Percentiles rank a stretch among this genome's conserved stretches.
Conservation (phyloP, 495 filamentous ascomycete genomes). For the Xylaria sp. region DNA sequence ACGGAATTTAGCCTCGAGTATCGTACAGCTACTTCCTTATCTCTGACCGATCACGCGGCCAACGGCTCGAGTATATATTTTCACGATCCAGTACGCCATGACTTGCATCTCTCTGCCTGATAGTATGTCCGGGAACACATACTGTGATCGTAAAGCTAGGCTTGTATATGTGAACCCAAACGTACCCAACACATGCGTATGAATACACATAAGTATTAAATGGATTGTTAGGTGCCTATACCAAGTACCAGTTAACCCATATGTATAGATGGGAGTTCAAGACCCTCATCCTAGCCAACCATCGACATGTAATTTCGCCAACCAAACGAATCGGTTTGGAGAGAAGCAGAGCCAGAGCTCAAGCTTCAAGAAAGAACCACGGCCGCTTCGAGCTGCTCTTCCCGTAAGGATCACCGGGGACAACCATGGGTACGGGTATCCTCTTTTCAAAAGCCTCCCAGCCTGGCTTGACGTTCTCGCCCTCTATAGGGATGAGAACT, state of each 20-base stretch:
- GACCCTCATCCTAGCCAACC: background rate
- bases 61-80: background rate
- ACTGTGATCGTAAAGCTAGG: too few relatives aligned
- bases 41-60: background rate
- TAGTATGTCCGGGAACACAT: too few relatives aligned
- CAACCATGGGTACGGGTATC: constrained; percentile 74
- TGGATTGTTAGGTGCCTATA: too few relatives aligned
- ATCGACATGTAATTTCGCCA: background rate
- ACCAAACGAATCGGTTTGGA: background rate
- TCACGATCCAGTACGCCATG: background rate
- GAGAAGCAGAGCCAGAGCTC: background rate
- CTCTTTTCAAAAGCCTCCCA: constrained; percentile 62
- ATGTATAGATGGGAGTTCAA: background rate
- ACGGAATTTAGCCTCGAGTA: background rate
- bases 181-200: too few relatives aligned
- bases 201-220: too few relatives aligned
- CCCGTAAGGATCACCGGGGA: constrained; percentile 41
- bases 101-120: too few relatives aligned
- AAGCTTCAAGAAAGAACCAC: constrained; percentile 41
- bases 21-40: background rate
- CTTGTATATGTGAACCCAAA: too few relatives aligned
- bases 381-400: constrained; percentile 35
- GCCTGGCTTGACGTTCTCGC: constrained; percentile 23
- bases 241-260: too few relatives aligned
- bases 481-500: constrained; percentile 58